These are phyloP conservation scores for Cicer bijugum DNA, from an alignment of 306 rosid genomes.

Conservation along the genomic window DNA sequence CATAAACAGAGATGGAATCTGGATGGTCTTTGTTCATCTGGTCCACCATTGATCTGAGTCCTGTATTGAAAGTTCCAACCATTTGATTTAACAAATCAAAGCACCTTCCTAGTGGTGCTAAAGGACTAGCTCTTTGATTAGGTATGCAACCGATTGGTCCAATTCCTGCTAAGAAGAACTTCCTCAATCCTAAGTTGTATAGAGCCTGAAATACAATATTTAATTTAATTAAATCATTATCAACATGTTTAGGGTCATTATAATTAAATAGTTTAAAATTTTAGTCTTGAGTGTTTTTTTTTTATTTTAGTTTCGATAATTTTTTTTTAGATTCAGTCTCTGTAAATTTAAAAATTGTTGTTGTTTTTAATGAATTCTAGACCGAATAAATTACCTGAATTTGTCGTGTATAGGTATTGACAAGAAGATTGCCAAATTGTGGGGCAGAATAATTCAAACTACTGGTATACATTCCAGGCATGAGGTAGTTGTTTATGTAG, in stretches of 20 bases:
- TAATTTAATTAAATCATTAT: no score
- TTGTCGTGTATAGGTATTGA: constrained; percentile 55
- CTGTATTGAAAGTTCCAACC: constrained; percentile 64
- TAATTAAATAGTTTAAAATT: neutral
- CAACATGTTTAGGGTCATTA: neutral
- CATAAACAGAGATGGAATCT: constrained; percentile 59
- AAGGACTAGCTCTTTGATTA: constrained; percentile 53
- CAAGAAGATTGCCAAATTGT: constrained; percentile 64
- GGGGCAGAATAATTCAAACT: neutral
- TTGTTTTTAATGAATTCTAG: neutral
- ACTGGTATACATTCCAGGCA: neutral
- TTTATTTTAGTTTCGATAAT: no score
- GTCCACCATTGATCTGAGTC: constrained; percentile 61
- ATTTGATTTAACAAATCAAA: constrained; percentile 66
- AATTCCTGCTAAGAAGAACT: constrained; percentile 66
- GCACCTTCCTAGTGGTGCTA: constrained; percentile 62
- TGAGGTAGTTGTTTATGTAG: constrained; percentile 7
- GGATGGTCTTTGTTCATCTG: constrained; percentile 58
- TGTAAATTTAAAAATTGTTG: no score
- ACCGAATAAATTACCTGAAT: neutral
- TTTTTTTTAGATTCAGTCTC: no score
- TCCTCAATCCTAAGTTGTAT: constrained; percentile 60
- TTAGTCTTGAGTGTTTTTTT: no score
- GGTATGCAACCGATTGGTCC: constrained; percentile 93
- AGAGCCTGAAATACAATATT: constrained; percentile 51